Percentiles rank a stretch among this genome's conserved stretches.
phyloP scores from a whole-genome alignment of 2,329 filamentous ascomycete species.

The Neonectria sp. region DNA sequence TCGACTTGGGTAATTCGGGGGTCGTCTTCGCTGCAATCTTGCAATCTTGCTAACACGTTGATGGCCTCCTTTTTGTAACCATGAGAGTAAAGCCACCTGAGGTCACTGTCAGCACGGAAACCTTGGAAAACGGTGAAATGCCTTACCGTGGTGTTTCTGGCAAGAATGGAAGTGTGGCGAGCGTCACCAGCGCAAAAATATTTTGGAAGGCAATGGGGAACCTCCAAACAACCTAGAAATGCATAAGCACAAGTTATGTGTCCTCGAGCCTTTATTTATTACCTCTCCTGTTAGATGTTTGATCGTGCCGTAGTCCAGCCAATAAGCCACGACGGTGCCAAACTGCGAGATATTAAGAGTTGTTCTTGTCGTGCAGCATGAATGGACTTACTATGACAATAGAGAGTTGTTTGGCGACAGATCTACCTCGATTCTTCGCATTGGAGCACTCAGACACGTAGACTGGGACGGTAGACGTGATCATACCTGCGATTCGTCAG shows the following conservation, averaged over 20 bases:
- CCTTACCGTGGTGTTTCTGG: slow-evolving; percentile 11
- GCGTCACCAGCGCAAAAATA: background rate
- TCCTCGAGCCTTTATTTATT: no score
- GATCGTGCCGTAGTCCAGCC: slow-evolving; percentile 8
- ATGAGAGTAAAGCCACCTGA: slow-evolving; percentile 5
- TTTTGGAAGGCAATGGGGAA: slow-evolving; percentile 10
- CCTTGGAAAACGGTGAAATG: background rate
- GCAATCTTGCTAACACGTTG: background rate
- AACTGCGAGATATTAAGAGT: background rate
- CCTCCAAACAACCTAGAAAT: slow-evolving; percentile 6
- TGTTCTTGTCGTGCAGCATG: background rate
- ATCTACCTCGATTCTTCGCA: background rate
- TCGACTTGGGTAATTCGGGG: background rate
- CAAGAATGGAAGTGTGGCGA: slow-evolving; percentile 1
- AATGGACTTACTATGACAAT: slow-evolving; percentile 6
- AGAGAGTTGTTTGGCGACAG: slow-evolving; percentile 5
- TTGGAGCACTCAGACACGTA: slow-evolving; percentile 6
- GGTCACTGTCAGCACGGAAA: background rate
- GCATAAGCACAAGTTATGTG: background rate
- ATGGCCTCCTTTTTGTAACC: background rate
- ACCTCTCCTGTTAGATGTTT: slow-evolving; percentile 8
- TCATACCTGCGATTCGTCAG: slow-evolving; percentile 2
- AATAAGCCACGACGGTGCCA: slow-evolving; percentile 3
- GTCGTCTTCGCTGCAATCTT: slow-evolving; percentile 11
- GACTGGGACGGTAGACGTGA: slow-evolving; percentile 3